A percentile compares a stretch with the other conserved stretches of the same genome.
These are phyloP conservation scores for Kodamaea fungicola DNA, from an alignment of 1,139 yeast genomes.

Conservation along the genomic window DNA sequence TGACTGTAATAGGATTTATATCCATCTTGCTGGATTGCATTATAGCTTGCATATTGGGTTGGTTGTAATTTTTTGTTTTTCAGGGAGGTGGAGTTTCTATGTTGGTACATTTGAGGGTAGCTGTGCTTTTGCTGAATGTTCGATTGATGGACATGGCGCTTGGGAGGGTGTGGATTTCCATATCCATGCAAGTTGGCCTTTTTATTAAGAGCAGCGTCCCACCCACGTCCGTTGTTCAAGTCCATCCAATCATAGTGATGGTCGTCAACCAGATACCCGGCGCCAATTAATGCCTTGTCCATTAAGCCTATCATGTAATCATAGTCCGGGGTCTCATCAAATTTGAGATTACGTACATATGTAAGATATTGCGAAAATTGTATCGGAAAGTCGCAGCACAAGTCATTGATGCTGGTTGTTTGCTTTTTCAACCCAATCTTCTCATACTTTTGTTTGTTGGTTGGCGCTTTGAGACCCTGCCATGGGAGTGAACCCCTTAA, in stretches of 20 bases:
- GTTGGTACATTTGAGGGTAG: constrained; percentile 5
- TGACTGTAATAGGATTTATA: constrained; percentile 14
- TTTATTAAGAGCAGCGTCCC: constrained; percentile 77
- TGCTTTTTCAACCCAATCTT: constrained; percentile 79
- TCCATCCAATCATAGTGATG: constrained; percentile 86
- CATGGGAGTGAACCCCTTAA: constrained; percentile 54
- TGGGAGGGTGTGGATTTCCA: constrained; percentile 68
- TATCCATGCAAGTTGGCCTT: constrained; percentile 81
- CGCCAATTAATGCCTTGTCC: constrained; percentile 40
- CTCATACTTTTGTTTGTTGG: constrained; percentile 78
- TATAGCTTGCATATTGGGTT: constrained; percentile 23
- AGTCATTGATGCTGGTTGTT: constrained; percentile 63
- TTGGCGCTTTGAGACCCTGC: constrained; percentile 67
- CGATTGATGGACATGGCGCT: constrained; percentile 33
- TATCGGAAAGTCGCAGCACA: constrained; percentile 66
- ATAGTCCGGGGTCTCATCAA: constrained; percentile 79
- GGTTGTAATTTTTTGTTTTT: constrained; percentile 7
- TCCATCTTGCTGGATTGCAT: constrained; percentile 27
- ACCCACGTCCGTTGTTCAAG: constrained; percentile 74
- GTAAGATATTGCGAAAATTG: constrained; percentile 78
- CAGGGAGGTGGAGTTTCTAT: constrained; percentile 10
- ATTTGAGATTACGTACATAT: constrained; percentile 65
- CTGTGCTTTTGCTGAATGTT: constrained; percentile 4
- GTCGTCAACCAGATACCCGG: constrained; percentile 42
- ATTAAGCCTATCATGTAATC: constrained; percentile 41